Evolutionary conservation across 345 rosid genomes (phyloP), one percentile per base, ranked within the genome.

Genomic region (Balakata baccata): DNA sequence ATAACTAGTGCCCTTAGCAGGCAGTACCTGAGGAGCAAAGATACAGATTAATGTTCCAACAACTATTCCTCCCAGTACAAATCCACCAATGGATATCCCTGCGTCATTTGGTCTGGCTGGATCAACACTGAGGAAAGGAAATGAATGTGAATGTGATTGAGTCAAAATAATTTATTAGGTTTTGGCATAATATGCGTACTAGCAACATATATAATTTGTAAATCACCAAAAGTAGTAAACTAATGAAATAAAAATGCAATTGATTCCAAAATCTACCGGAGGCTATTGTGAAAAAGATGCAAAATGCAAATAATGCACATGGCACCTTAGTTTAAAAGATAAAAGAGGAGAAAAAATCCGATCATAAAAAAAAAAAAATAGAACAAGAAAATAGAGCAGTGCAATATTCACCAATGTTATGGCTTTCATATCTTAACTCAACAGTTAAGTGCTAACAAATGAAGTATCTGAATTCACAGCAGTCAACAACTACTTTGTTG

Each of bases 1-100:
- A 52, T 52, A 52, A 14, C 57, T 18, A 52, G 7, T 3, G 14
- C 22, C 11, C 61, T 18, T 22, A 76, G 22, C 46, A 38, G 72
- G 74, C 47, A 43, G 47, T 5, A 43, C 47, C 47, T 43, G 47
- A 6, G 47, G 47, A 43, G 47, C 47, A 43, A 43, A 43, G 47
- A 43, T 10, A 43, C 47, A 43, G 10, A 8, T 9, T 43, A 43
- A 43, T 1, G 47, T 43, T 43, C 47, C 47, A 43, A 43, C 9
- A 1, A 43, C 47, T 43, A 43, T 43, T 43, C 47, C 47, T 10
- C 47, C 47, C 8, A 43, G 7, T 7, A 43, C 47, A 43, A 43
- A 43, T n/a, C 87, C 89, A 38, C 87, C 81, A 50, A 86, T 69
- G 65, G 84, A 86, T 52, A 84, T 72, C 57, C 81, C 74, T 25